Percentiles rank a stretch among this genome's conserved stretches.
phyloP scores from a whole-genome alignment of 164 flowering plant genomes.

The Nymphaea thermarum region DNA sequence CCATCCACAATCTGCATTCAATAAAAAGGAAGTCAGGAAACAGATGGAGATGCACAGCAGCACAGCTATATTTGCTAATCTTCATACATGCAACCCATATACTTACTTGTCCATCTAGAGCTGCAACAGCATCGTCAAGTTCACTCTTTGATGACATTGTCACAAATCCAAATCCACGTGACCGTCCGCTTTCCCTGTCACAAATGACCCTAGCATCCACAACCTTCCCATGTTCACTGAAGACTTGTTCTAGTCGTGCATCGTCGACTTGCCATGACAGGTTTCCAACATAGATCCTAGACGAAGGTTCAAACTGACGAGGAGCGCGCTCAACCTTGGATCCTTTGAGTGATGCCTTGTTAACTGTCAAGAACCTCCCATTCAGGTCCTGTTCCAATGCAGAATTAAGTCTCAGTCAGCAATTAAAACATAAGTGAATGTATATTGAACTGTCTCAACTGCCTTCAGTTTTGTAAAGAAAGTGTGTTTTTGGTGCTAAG shows the following conservation, averaged over 20 bases:
- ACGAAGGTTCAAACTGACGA: constrained; percentile 29
- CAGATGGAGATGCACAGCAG: neutral
- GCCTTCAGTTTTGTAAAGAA: neutral
- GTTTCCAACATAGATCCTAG: constrained; percentile 50
- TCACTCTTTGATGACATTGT: constrained; percentile 56
- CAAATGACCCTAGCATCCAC: constrained; percentile 43
- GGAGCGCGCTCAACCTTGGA: constrained; percentile 46
- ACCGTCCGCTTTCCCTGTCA: constrained; percentile 49
- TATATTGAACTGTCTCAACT: neutral
- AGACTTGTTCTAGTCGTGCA: constrained; percentile 44
- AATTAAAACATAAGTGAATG: neutral
- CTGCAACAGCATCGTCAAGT: constrained; percentile 74
- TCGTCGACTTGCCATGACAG: constrained; percentile 55
- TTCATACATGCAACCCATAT: neutral
- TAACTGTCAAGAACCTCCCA: constrained; percentile 77
- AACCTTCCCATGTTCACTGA: constrained; percentile 61
- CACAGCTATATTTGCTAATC: neutral
- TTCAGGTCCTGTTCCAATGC: constrained; percentile 40
- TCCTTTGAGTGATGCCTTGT: constrained; percentile 86
- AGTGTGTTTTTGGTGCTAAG: neutral
- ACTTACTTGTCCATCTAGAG: constrained; percentile 87
- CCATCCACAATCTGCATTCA: constrained; percentile 65
- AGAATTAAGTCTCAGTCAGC: neutral
- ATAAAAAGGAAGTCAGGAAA: neutral
- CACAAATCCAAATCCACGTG: constrained; percentile 68